These are phyloP conservation scores for Ilyonectria sp. DNA, from an alignment of 2,329 filamentous ascomycete species.

Conservation along the genomic window DNA sequence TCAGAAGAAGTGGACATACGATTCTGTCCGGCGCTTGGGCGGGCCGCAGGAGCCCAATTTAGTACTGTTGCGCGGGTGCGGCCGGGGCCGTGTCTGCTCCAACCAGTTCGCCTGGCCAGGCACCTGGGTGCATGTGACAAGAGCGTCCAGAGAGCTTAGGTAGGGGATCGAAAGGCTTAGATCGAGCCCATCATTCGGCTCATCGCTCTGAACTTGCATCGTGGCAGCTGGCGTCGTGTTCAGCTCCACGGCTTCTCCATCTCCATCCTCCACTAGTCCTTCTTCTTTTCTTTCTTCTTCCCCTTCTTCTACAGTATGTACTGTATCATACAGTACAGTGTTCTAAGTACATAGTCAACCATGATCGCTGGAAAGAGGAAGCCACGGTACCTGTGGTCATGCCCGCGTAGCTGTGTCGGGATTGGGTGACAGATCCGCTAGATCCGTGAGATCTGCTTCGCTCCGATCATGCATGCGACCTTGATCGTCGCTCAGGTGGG, in stretches of 20 bases:
- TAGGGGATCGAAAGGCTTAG: not conserved
- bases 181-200: not conserved
- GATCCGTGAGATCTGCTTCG: not conserved
- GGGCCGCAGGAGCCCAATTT: no score
- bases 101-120: not conserved
- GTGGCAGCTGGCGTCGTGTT: not conserved
- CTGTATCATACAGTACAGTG: not conserved
- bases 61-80: not conserved
- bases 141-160: not conserved
- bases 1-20: no score
- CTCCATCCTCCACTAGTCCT: not conserved
- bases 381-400: not conserved
- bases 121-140: not conserved
- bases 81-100: not conserved
- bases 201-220: not conserved
- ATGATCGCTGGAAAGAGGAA: not conserved
- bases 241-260: not conserved
- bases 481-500: not conserved
- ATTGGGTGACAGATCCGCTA: not conserved
- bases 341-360: not conserved
- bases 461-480: not conserved
- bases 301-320: not conserved
- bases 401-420: not conserved
- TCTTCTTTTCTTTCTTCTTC: not conserved
- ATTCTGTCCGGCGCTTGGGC: no score